Base-by-base conservation (phyloP, 2,329 filamentous ascomycete species). In the Colletotrichum kahawae region DNA sequence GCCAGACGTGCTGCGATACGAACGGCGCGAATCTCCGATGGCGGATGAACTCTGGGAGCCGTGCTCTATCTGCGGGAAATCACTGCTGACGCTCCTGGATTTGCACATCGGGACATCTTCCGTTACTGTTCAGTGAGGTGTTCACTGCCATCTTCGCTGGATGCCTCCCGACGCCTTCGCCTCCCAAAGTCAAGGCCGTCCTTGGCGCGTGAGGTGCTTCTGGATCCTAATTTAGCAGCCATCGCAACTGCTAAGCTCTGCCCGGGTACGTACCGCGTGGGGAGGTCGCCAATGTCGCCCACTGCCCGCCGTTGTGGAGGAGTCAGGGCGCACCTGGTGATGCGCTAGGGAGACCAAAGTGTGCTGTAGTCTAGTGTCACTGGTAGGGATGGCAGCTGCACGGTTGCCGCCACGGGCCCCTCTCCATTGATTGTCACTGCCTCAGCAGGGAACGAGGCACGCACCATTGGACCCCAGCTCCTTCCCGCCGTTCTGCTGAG, bases 401-500 rank as follows among this genome's bases (percentile, higher is more conserved):
- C 70, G 56, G 65, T 51, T 24, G 36, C 18, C 24, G 59, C 33
- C 59, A 16, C 18, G 48, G 16, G 29, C 31, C n/a, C 21, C n/a
- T 27, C 60, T 36, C 67, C 67, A 54, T 70, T 74, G 71, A 71
- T 74, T 74, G 71, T 71, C 67, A 71, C 71, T 74, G 71, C 67
- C 67, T 56, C 67, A 62, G 36, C 70, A 60, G 38, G 56, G 54
- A 34, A 38, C n/a, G 43, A 51, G n/a, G 24, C 59, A 54, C 27
- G 57, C 33, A 63, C 34, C 70, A 68, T 62, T 54, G 64, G 70
- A 68, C 43, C 51, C 54, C 69, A 43, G 33, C 62, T 24, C 62
- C 51, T 31, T 33, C 48, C 68, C 48, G 51, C 38, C 67, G 33
- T 64, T 63, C 57, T 68, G 73, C 73, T 75, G 73, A 75, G 73